Evolutionary conservation across 768 basidiomycete species (phyloP).

Genomic region (Amanita pseudoporphyria): DNA sequence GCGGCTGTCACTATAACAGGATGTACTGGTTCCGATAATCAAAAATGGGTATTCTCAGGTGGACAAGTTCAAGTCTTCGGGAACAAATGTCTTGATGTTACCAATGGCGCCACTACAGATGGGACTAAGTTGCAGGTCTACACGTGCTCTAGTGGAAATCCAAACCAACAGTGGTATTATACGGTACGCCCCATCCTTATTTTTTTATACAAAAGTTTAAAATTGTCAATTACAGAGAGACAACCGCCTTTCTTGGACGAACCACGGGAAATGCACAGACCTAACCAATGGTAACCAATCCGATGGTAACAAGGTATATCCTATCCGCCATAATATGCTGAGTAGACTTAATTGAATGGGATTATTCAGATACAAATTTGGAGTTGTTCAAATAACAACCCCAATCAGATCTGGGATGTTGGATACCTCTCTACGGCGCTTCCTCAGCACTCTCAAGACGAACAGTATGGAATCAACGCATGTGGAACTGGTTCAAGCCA

Average conservation of each 20-base stretch:
- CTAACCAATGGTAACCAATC: constrained; percentile 29
- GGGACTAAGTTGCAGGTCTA: constrained; percentile 43
- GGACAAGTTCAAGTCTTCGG: constrained; percentile 34
- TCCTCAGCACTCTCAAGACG: constrained; percentile 43
- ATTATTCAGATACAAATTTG: constrained; percentile 37
- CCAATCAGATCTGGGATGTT: constrained; percentile 46
- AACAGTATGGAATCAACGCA: constrained; percentile 55
- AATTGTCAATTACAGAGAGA: constrained; percentile 14
- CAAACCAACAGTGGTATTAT: constrained; percentile 39
- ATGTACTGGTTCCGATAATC: constrained; percentile 33
- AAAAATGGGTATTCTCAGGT: constrained; percentile 38
- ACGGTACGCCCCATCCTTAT: constrained; percentile 19
- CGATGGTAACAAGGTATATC: constrained; percentile 33
- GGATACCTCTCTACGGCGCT: constrained; percentile 34
- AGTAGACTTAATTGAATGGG: not conserved
- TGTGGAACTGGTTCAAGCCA: constrained; percentile 54
- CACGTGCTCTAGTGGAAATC: constrained; percentile 31
- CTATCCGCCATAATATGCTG: not conserved
- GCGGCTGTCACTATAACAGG: constrained; percentile 36
- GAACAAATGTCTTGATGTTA: constrained; percentile 42
- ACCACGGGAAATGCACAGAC: constrained; percentile 41
- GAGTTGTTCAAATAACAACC: constrained; percentile 28
- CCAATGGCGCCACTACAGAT: constrained; percentile 28
- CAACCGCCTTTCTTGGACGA: constrained; percentile 36
- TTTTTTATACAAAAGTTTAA: not conserved